Percentiles rank a stretch among this genome's conserved stretches.
phyloP scores from a whole-genome alignment of 202 grass and related monocot species.

The Panicum virgatum region DNA sequence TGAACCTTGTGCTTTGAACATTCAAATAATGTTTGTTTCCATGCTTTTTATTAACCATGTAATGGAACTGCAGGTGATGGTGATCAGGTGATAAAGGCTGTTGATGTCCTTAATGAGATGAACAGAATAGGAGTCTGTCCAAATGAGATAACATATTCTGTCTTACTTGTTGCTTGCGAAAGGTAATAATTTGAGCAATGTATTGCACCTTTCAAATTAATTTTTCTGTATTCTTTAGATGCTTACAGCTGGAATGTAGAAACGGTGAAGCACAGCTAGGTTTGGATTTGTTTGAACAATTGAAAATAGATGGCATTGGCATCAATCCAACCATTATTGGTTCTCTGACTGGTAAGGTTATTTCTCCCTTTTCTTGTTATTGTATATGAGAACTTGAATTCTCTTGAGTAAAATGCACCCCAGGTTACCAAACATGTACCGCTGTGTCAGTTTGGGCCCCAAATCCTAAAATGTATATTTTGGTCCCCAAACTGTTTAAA shows the following conservation, averaged over 20 bases:
- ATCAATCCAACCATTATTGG: constrained; percentile 73
- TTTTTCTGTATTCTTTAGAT: constrained; percentile 32
- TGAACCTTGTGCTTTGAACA: constrained; percentile 11
- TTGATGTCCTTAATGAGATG: constrained; percentile 77
- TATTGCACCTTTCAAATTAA: constrained; percentile 30
- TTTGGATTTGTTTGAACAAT: constrained; percentile 74
- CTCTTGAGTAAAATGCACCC: too few relatives aligned
- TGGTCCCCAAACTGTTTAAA: too few relatives aligned
- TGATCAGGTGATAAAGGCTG: constrained; percentile 67
- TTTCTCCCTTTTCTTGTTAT: constrained; percentile 2
- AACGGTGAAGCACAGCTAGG: constrained; percentile 82
- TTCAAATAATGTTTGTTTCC: constrained; percentile 1
- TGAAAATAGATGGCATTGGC: constrained; percentile 58
- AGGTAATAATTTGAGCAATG: constrained; percentile 59
- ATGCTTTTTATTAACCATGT: constrained; percentile 27
- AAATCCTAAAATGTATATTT: too few relatives aligned
- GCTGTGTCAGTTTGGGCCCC: too few relatives aligned
- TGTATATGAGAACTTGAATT: neutral
- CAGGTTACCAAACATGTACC: too few relatives aligned
- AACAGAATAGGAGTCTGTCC: constrained; percentile 63
- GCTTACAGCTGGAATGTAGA: constrained; percentile 55
- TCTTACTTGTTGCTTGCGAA: constrained; percentile 90
- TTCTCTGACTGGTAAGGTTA: constrained; percentile 79
- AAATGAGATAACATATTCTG: constrained; percentile 93
- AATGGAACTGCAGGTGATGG: constrained; percentile 77